Conservation (phyloP, 2,329 filamentous ascomycete genomes). For the Cytospora mali region DNA sequence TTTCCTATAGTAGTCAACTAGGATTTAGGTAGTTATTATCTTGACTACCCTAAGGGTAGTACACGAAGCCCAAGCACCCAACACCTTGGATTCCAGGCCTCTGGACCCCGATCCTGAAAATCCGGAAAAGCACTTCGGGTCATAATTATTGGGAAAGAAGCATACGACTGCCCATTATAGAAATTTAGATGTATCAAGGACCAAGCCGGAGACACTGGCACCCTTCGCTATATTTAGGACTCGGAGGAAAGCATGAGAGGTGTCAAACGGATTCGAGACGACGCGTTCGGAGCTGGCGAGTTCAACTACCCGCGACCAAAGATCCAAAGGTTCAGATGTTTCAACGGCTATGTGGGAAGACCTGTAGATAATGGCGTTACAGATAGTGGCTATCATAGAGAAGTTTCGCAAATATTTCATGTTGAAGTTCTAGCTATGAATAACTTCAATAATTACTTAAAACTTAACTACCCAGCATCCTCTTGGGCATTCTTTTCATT, state of each 20-base stretch:
- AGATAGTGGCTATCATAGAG: not conserved
- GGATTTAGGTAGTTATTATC: too few relatives aligned
- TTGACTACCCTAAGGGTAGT: too few relatives aligned
- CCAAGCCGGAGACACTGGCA: not conserved
- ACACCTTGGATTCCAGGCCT: too few relatives aligned
- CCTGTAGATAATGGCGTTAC: not conserved
- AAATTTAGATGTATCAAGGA: constrained; percentile 9
- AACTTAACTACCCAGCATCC: not conserved
- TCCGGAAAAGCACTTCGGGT: too few relatives aligned
- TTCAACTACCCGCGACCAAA: not conserved
- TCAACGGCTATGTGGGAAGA: not conserved
- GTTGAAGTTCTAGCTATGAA: not conserved
- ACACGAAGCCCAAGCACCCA: too few relatives aligned
- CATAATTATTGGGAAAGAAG: too few relatives aligned
- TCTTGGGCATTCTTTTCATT: not conserved
- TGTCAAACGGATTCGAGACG: not conserved
- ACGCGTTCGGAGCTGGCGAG: not conserved
- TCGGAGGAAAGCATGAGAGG: not conserved
- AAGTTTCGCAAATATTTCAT: not conserved
- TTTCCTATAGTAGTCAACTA: too few relatives aligned
- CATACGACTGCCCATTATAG: not conserved
- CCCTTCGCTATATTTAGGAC: not conserved
- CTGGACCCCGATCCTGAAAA: too few relatives aligned
- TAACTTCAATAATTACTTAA: not conserved
- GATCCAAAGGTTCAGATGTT: not conserved